Base-by-base conservation (phyloP, 2,329 filamentous ascomycete species). In the Clonostachys rosea region DNA sequence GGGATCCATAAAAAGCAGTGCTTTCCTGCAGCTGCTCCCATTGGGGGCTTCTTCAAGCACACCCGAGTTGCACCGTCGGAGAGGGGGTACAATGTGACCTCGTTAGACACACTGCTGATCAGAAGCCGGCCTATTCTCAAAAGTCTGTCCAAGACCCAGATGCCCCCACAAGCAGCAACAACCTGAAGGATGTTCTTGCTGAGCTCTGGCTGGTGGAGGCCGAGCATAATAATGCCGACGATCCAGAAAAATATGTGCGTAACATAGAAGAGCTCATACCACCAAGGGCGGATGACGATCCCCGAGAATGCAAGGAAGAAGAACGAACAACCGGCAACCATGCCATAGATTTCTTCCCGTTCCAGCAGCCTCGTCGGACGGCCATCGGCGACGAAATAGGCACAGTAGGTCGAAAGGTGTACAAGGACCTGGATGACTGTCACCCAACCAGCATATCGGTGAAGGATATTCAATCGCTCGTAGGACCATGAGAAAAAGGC, bases 1-100 rank as follows among this genome's bases (percentile, higher is more conserved):
- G 83, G 83, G 7, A 86, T 73, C 79, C 80, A 86, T 33, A 86
- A 61, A 55, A 83, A 85, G 54, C 78, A 80, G 56, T 87, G 83
- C 50, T 78, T 77, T 2, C 81, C 82, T 1, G 81, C 71, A 3
- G 64, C 59, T 2, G 74, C 73, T 3, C 64, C 61, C 1, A 68
- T 50, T 1, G 74, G 73, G 4, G 73, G 69, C 58, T 78, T 77
- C 44, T 69, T 63, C 34, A 84, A 62, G 0, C 72, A 67, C n/a
- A 83, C 70, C 36, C 77, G 74, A 16, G 78, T 81, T 43, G 71
- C 78, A 5, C 76, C 74, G 46, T 76, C 64, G 7, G 76, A 66
- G 5, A 84, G 69, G 6, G 79, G 74, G 20, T 71, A 69, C n/a
- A 84, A 57, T 0, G 66, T 76, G 3, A 73, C 79, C 13, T 64